Percentiles rank a stretch among this genome's conserved stretches.
Evolutionary conservation across 495 filamentous ascomycete genomes (phyloP).

Genomic region (Aspergillus olivimuriae): DNA sequence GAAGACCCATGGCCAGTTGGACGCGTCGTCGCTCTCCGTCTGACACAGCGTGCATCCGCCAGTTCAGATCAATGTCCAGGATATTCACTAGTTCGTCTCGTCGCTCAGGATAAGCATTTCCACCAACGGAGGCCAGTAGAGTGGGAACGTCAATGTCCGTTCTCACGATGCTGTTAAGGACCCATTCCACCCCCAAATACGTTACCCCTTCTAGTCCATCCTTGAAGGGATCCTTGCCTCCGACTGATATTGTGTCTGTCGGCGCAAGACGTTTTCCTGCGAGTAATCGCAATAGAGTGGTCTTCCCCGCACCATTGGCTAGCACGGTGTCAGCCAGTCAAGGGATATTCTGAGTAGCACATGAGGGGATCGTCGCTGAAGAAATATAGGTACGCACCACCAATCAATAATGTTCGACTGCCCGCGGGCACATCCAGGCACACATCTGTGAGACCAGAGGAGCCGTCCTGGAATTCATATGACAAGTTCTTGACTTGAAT

Average conservation of each 20-base stretch:
- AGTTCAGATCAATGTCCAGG: constrained; percentile 83
- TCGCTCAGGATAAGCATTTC: constrained; percentile 70
- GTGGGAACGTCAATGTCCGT: constrained; percentile 89
- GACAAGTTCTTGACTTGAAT: constrained; percentile 70
- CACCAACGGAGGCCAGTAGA: constrained; percentile 78
- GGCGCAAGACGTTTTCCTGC: constrained; percentile 94
- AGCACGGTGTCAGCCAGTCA: constrained; percentile 7
- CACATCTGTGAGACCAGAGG: constrained; percentile 64
- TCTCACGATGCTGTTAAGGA: constrained; percentile 93
- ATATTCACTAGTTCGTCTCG: constrained; percentile 82
- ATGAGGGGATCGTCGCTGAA: too few species aligned
- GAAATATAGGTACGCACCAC: too few species aligned
- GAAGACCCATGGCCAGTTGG: constrained; percentile 90
- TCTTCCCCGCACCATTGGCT: constrained; percentile 97
- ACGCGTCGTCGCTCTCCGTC: constrained; percentile 90
- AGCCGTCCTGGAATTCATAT: constrained; percentile 83
- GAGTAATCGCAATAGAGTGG: constrained; percentile 82
- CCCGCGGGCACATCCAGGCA: constrained; percentile 68
- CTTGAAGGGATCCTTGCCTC: constrained; percentile 84
- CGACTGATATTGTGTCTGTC: constrained; percentile 59
- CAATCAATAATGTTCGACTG: constrained; percentile 87
- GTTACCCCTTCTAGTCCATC: constrained; percentile 84
- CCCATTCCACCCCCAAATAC: constrained; percentile 97
- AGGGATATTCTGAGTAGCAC: too few species aligned
- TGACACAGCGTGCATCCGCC: constrained; percentile 91